Conservation (phyloP, 306 rosid species). For the Mimosa bimucronata region DNA sequence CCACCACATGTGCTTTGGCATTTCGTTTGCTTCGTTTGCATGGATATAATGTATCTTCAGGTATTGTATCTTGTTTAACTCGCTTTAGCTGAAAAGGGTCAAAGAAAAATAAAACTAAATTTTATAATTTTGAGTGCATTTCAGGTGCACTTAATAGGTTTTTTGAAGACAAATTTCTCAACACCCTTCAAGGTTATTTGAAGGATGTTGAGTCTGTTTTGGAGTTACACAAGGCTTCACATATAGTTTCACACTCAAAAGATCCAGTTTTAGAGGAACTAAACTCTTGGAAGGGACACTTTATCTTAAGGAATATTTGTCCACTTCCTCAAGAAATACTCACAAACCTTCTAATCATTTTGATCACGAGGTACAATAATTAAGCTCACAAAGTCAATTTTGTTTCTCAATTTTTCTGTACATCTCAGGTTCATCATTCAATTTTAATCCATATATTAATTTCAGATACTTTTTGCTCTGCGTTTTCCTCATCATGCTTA, state of each 20-base stretch:
- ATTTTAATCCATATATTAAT: neutral
- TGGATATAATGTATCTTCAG: too few species aligned
- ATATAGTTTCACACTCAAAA: neutral
- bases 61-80: too few species aligned
- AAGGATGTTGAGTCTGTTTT: too few species aligned
- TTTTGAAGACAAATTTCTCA: too few species aligned
- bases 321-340: neutral
- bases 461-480: neutral
- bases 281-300: neutral
- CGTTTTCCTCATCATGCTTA: slow-evolving; percentile 1
- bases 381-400: neutral
- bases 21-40: too few species aligned
- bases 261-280: neutral
- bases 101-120: too few species aligned
- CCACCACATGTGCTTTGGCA: too few species aligned
- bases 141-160: too few species aligned
- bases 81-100: too few species aligned
- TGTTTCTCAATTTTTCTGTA: neutral
- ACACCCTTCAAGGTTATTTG: too few species aligned
- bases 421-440: neutral
- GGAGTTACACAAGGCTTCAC: neutral
- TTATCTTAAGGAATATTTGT: neutral
- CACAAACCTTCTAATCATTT: neutral
- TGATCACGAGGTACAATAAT: neutral
- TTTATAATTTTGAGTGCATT: too few species aligned